Base-by-base conservation (phyloP, 2,329 filamentous ascomycete genomes). In the Fusarium nodosum region DNA sequence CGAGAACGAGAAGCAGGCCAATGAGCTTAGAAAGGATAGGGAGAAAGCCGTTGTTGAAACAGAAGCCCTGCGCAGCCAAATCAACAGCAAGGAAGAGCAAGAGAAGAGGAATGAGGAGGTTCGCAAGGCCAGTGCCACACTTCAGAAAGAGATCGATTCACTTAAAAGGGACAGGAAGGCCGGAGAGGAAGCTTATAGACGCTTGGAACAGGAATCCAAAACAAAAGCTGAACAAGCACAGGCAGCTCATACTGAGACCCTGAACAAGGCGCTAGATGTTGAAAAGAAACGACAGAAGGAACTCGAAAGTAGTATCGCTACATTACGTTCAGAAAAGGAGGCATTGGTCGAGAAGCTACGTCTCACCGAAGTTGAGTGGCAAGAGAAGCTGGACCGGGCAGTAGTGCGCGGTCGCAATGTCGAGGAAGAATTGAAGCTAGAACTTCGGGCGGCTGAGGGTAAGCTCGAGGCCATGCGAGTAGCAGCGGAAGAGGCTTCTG, bases 391-490 rank as follows among this genome's bases (percentile, higher is more conserved):
- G 10, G 89, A 91, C 46, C 87, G 90, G 59, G 90, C 93, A 55
- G 86, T 88, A 53, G 93, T 97, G 78, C 89, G 88, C 30, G 85
- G 89, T 22, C 87, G 87, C 15, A 84, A 88, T 13, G 82, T 88
- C 10, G 93, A 97, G 78, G 80, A 91, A 8, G 95, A 97, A 76
- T 84, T 97, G 73, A 92, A 92, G 74, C 86, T 87, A n/a, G 95
- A 98, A 79, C 79, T 88, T 11, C 83, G 91, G 78, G 87, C 90
- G 18, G 85, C 97, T 68, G 97, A 99, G 81, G 91, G 92, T 72
- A 97, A 97, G 78, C 85, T 99, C 57, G 96, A 99, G 80, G 88
- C 92, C 11, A 90, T 97, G 81, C 91, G 96, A 57, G 88, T 90
- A 20, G 88, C 92, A 33, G 93, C 93, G 2, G 96, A 99, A 80